phyloP scores from a whole-genome alignment of 176 grass and related monocot species.

The Ensete glaucum region DNA sequence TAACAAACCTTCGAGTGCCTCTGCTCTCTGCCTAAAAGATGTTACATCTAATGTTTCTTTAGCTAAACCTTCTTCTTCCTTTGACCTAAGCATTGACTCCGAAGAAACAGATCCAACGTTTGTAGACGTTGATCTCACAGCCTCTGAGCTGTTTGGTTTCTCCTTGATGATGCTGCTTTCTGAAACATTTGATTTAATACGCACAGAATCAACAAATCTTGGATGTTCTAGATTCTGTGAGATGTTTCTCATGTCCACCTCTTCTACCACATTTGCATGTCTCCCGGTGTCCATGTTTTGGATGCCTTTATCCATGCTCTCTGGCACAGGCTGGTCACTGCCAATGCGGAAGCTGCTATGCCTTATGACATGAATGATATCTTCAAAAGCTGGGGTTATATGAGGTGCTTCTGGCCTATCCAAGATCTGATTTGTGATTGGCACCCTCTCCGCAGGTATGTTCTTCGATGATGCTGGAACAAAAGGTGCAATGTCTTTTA shows the following conservation, averaged over 20 bases:
- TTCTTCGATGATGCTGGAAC: conserved; percentile 29
- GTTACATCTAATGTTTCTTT: conserved; percentile 86
- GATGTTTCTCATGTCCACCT: conserved; percentile 42
- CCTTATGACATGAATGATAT: conserved; percentile 76
- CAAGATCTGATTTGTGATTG: conserved; percentile 21
- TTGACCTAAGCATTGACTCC: conserved; percentile 23
- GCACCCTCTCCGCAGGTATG: conserved; percentile 23
- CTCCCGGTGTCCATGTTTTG: conserved; percentile 30
- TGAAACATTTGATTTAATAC: conserved; percentile 25
- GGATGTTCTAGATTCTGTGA: conserved; percentile 23
- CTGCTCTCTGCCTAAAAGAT: conserved; percentile 87
- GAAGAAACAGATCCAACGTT: conserved; percentile 32
- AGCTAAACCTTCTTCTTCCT: conserved; percentile 41
- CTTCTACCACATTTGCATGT: conserved; percentile 34
- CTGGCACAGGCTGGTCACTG: conserved; percentile 31
- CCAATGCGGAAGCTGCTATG: conserved; percentile 55
- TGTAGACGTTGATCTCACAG: conserved; percentile 25
- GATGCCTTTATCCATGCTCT: conserved; percentile 17
- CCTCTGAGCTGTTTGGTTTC: conserved; percentile 32
- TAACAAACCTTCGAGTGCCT: conserved; percentile 88
- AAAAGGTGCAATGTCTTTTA: conserved; percentile 39
- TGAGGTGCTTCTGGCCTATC: conserved; percentile 35
- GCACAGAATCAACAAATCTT: conserved; percentile 26
- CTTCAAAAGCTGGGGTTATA: conserved; percentile 51
- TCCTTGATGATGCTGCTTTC: conserved; percentile 23